Conservation (phyloP, 1,284 basidiomycete species). For the Cryptococcus sp. region DNA sequence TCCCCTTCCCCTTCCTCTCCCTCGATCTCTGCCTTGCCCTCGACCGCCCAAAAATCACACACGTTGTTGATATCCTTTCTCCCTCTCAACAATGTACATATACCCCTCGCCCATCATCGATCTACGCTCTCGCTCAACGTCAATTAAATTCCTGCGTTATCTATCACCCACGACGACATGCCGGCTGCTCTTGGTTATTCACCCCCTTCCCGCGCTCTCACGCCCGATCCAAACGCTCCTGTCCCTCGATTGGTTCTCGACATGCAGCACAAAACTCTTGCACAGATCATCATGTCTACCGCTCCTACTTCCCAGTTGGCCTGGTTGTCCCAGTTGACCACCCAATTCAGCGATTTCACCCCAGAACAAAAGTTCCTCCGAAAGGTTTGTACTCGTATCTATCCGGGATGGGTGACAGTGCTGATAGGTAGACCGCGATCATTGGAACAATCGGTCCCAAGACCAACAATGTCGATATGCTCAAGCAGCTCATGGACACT, state of each 20-base stretch:
- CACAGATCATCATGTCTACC: constrained; percentile 8
- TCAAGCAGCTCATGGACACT: constrained; percentile 70
- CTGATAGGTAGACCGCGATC: constrained; percentile 70
- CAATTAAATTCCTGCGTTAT: too few species aligned
- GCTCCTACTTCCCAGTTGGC: constrained; percentile 65
- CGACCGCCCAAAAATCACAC: too few species aligned
- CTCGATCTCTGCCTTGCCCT: too few species aligned
- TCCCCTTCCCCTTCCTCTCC: too few species aligned
- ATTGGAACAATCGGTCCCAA: constrained; percentile 97
- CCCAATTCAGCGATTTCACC: constrained; percentile 58
- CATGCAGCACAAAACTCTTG: too few species aligned
- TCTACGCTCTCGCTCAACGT: too few species aligned
- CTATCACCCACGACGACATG: too few species aligned
- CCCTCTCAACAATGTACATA: too few species aligned
- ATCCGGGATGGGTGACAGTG: neutral
- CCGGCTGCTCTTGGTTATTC: constrained; percentile 4
- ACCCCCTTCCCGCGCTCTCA: constrained; percentile 4
- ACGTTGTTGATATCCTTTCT: too few species aligned
- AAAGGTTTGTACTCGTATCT: constrained; percentile 60
- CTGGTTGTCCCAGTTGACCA: constrained; percentile 79
- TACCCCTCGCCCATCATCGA: too few species aligned
- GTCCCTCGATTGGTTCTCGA: too few species aligned
- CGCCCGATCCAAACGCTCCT: too few species aligned
- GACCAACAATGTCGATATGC: constrained; percentile 80
- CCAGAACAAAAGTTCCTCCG: constrained; percentile 76